A percentile compares a stretch with the other conserved stretches of the same genome.
These are phyloP conservation scores for Mimosa pudica DNA, from an alignment of 306 rosid genomes.

Conservation along the genomic window DNA sequence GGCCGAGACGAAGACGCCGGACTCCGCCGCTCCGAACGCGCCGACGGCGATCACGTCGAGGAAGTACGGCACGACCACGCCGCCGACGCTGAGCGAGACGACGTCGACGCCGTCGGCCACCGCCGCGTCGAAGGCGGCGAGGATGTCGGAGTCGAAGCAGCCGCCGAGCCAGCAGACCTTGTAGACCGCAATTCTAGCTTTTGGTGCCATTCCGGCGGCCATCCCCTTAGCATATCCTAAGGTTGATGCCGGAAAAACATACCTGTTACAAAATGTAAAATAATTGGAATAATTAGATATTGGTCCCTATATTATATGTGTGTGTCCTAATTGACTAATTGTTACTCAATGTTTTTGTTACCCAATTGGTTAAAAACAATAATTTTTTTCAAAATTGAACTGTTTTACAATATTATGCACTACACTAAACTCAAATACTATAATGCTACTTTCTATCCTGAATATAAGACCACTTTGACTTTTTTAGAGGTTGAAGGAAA, in stretches of 20 bases:
- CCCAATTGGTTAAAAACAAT: no score
- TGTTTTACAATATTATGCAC: no score
- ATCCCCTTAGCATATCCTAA: slow-evolving; percentile 75
- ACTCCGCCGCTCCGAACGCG: slow-evolving; percentile 63
- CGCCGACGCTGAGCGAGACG: slow-evolving; percentile 79
- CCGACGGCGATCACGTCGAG: slow-evolving; percentile 81
- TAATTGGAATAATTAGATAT: no score
- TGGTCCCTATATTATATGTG: no score
- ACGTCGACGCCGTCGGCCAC: slow-evolving; percentile 77
- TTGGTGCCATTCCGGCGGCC: slow-evolving; percentile 94
- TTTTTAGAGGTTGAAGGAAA: no score
- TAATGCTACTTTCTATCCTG: no score
- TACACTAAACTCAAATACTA: no score
- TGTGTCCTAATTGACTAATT: no score
- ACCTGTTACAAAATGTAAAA: neutral
- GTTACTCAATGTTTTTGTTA: no score
- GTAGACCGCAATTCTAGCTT: slow-evolving; percentile 79
- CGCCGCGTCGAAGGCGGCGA: slow-evolving; percentile 84
- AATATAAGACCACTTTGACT: no score
- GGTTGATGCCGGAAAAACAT: slow-evolving; percentile 75
- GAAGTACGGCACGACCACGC: slow-evolving; percentile 75
- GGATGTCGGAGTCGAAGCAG: slow-evolving; percentile 81
- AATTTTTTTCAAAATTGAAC: no score
- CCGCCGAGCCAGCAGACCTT: slow-evolving; percentile 87
- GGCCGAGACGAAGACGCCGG: slow-evolving; percentile 76